These are phyloP conservation scores for Colletotrichum orbiculare DNA, from an alignment of 2,329 filamentous ascomycete species.

Conservation along the genomic window DNA sequence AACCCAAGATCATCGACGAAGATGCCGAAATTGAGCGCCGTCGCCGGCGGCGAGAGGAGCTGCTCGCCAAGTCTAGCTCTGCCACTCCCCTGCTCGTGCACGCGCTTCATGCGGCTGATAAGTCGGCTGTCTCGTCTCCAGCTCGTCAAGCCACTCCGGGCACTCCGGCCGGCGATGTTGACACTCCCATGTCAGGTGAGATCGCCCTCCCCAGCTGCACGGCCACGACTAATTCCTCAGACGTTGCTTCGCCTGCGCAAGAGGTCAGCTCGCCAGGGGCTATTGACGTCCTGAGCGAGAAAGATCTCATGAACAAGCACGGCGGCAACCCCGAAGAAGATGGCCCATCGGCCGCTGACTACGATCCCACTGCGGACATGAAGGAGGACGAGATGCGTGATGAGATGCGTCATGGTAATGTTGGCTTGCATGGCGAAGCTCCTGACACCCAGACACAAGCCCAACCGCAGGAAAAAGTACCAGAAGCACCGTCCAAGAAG, in stretches of 20 bases:
- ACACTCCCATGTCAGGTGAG: conserved; percentile 63
- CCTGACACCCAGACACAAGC: conserved; percentile 40
- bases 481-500: conserved; percentile 49
- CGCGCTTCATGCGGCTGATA: conserved; percentile 73
- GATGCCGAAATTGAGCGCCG: conserved; percentile 86
- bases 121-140: conserved; percentile 66
- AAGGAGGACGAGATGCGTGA: conserved; percentile 81
- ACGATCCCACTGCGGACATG: conserved; percentile 91
- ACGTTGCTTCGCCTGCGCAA: conserved; percentile 55
- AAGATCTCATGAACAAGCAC: conserved; percentile 73
- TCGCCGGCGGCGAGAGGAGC: conserved; percentile 84
- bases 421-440: conserved; percentile 59
- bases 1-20: conserved; percentile 77
- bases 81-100: conserved; percentile 80
- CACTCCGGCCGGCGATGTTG: conserved; percentile 43
- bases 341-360: conserved; percentile 91
- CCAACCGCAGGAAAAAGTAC: conserved; percentile 45
- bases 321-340: conserved; percentile 64
- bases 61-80: conserved; percentile 84
- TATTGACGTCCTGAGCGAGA: conserved; percentile 74
- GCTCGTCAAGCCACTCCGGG: conserved; percentile 57
- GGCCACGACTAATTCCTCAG: conserved; percentile 44
- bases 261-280: conserved; percentile 67
- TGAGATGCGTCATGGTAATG: conserved; percentile 70
- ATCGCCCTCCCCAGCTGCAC: neutral